Base-by-base conservation (phyloP, 1,284 basidiomycete species). In the Leccinum pallidistipes region DNA sequence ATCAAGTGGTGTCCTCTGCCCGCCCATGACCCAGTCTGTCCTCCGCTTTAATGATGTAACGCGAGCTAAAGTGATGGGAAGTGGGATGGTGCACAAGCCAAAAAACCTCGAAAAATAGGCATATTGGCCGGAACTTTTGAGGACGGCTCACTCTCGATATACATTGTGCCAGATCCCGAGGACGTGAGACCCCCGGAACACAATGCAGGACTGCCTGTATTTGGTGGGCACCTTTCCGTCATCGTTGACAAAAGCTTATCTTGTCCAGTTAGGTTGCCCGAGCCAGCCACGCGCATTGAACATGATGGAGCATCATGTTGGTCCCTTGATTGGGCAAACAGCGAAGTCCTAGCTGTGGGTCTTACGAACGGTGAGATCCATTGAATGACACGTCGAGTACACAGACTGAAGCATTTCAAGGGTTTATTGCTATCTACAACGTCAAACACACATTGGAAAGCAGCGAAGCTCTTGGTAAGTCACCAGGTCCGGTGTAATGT, bases 1-100 rank as follows among this genome's bases (percentile, higher is more conserved):
- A 70, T 95, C 16, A 92, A 89, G 74, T 97, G 95, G 94, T 95
- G 94, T 76, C 95, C 94, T 3, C 72, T 93, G 40, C 93, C 93
- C 0, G 84, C 87, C 18, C 84, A 92, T 68, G 92, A 94, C 71
- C 43, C 53, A 32, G 62, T 64, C 56, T 56, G 64, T 65, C 57
- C n/a, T 55, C 29, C 9, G 54, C 27, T 16, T 62, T 36, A 3
- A 40, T 3, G 18, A 2, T 8, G 18, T 32, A 9, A 56, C 47
- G 56, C 55, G 62, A 36, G 10, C 60, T 68, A 29, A 70, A 29
- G 34, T 21, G 7, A 9, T 47, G 16, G 50, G 11, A 24, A 73
- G 73, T 75, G 63, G 66, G 58, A 53, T 57, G 45, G 29, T 21
- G 14, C 14, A 27, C 57, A 16, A 56, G 43, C 40, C 0, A 31